Evolutionary conservation across 2,329 filamentous ascomycete species (phyloP).

Genomic region (Claviceps maximensis): DNA sequence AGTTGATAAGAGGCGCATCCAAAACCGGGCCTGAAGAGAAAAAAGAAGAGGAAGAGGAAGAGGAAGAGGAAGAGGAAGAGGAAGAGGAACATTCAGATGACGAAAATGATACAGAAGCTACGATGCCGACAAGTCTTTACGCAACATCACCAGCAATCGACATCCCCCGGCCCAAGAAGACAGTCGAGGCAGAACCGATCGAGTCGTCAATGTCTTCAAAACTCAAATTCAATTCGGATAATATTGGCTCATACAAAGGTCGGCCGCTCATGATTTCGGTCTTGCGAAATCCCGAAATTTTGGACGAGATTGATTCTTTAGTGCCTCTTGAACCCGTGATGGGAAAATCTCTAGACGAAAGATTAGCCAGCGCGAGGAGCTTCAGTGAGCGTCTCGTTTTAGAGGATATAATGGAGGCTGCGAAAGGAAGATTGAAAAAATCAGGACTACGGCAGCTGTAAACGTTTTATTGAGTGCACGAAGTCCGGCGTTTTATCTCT

Average conservation of each 20-base stretch:
- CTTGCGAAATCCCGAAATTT: constrained; percentile 34
- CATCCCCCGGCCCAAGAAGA: constrained; percentile 12
- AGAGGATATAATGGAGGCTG: constrained; percentile 27
- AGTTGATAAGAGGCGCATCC: constrained; percentile 10
- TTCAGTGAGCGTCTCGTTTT: constrained; percentile 35
- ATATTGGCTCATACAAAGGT: constrained; percentile 41
- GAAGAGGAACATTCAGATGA: constrained; percentile 15
- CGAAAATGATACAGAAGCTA: background rate
- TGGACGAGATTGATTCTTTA: constrained; percentile 33
- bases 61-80: constrained; percentile 4
- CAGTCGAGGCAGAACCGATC: constrained; percentile 12
- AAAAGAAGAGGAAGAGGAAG: background rate
- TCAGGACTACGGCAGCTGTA: constrained; percentile 9
- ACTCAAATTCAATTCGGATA: constrained; percentile 24
- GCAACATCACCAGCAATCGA: constrained; percentile 32
- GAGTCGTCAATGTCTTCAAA: constrained; percentile 19
- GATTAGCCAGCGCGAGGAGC: constrained; percentile 27
- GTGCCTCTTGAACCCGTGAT: constrained; percentile 38
- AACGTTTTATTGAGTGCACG: constrained; percentile 6
- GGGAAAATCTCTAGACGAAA: constrained; percentile 29
- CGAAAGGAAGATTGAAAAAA: constrained; percentile 10
- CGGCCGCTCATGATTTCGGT: constrained; percentile 38
- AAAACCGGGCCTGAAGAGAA: background rate
- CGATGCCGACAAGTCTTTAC: constrained; percentile 15
- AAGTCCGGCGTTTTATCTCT: background rate